Conservation (phyloP, 495 filamentous ascomycete genomes). For the Aspergillus cristatus region DNA sequence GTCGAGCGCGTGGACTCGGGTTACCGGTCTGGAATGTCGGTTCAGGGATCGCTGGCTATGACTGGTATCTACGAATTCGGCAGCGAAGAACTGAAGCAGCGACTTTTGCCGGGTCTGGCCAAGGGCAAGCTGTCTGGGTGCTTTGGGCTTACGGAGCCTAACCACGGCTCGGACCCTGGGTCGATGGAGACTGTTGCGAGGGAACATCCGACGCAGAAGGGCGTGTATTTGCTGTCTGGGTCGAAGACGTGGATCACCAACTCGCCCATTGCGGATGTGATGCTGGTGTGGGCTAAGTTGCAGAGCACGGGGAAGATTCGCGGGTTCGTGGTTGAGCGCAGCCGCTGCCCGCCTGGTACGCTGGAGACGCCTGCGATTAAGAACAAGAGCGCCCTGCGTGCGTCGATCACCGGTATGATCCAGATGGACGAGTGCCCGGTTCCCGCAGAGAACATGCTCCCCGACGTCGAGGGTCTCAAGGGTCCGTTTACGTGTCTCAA, state of each 20-base stretch:
- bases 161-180: conserved; percentile 94
- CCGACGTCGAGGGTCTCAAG: conserved; percentile 73
- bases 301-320: conserved; percentile 85
- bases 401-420: conserved; percentile 96
- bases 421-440: conserved; percentile 87
- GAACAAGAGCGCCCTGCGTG: conserved; percentile 89
- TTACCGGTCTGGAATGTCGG: conserved; percentile 92
- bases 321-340: conserved; percentile 84
- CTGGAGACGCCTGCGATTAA: conserved; percentile 88
- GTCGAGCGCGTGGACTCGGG: conserved; percentile 95
- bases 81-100: conserved; percentile 80
- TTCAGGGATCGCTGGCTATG: conserved; percentile 93
- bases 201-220: conserved; percentile 79
- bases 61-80: conserved; percentile 94
- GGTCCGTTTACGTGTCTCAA: conserved; percentile 94
- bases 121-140: conserved; percentile 81
- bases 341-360: conserved; percentile 72
- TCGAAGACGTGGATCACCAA: conserved; percentile 99
- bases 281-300: conserved; percentile 92
- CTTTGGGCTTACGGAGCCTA: conserved; percentile 94
- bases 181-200: conserved; percentile 88
- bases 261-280: conserved; percentile 83
- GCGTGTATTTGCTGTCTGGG: conserved; percentile 70
- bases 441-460: conserved; percentile 87
- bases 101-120: conserved; percentile 73